These are phyloP conservation scores for Bryoglossum gracile DNA, from an alignment of 495 filamentous ascomycete genomes.

Conservation along the genomic window DNA sequence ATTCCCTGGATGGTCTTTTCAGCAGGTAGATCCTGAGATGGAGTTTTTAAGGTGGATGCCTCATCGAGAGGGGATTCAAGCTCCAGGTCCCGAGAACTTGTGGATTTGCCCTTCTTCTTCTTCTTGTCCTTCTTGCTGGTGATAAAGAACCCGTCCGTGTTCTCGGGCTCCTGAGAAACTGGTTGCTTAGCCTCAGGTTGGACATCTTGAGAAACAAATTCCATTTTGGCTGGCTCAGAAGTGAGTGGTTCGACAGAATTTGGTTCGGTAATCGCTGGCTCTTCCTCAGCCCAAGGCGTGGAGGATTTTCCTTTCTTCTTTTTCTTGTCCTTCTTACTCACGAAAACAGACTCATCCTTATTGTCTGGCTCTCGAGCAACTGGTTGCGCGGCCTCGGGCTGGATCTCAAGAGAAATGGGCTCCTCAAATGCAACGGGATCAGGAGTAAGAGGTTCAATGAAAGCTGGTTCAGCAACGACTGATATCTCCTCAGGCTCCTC, in stretches of 20 bases:
- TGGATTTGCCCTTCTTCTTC: constrained; percentile 30
- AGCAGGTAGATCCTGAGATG: constrained; percentile 7
- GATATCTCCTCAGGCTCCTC: constrained; percentile 9
- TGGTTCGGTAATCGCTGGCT: too few species aligned
- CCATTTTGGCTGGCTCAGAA: too few species aligned
- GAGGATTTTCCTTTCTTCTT: too few species aligned
- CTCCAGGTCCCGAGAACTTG: constrained; percentile 1
- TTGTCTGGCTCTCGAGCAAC: background rate
- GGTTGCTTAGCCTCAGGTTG: constrained; percentile 4
- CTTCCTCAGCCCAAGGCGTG: too few species aligned
- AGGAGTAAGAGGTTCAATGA: too few species aligned
- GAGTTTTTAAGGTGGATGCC: background rate
- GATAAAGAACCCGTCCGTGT: constrained; percentile 11
- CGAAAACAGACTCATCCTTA: background rate
- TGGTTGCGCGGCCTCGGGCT: background rate
- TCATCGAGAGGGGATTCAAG: too few species aligned
- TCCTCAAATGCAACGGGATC: too few species aligned
- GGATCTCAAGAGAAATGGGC: too few species aligned
- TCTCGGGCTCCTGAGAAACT: constrained; percentile 19
- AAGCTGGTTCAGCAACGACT: too few species aligned
- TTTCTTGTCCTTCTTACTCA: constrained; percentile 29
- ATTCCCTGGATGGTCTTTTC: too few species aligned
- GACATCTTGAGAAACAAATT: too few species aligned
- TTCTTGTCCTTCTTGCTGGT: constrained; percentile 28
- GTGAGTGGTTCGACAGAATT: too few species aligned